Base-by-base conservation (phyloP, 2,329 filamentous ascomycete species). In the Zopfia rhizophila region DNA sequence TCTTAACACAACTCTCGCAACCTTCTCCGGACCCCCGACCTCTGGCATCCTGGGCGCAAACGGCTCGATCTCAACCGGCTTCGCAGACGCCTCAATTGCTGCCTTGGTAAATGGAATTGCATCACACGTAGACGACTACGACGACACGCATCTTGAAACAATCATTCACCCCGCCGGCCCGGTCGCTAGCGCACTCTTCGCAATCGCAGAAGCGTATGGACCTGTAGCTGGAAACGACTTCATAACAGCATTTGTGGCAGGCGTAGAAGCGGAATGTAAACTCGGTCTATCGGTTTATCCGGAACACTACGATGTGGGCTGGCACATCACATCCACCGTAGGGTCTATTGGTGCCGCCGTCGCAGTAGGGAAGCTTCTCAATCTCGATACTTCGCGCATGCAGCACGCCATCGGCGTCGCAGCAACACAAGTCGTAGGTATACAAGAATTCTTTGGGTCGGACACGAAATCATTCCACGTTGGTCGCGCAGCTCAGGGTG, bases 391-490 rank as follows among this genome's bases (percentile, higher is more conserved):
- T 0, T 57, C 63, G 5, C 69, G 75, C 41, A 78, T 74, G 48
- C 71, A 73, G 4, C 74, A 82, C 46, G 80, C 80, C 0, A 79
- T 83, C 42, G 80, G 79, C 1, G 67, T 82, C 11, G 80, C 80
- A 2, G 73, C 78, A 0, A 79, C 78, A 3, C 80, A 82, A 58
- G 79, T 82, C 2, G 73, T 76, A 3, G 80, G 81, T 0, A 70
- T 82, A 48, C 71, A 80, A 17, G 80, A 80, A 48, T 78, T 80
- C 72, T 83, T 83, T 47, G 81, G 81, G 8, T 77, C 75, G 8
- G 77, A 83, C 58, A 81, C 78, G 7, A 83, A 83, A 57, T 77
- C 77, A 2, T 82, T 83, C 52, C 80, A 83, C 58, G 69, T 77
- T 2, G 80, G 80, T 0, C 75, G 79, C 2, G 78, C 80, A 7